phyloP scores from a whole-genome alignment of 2,329 filamentous ascomycete species.

The Neopestalotiopsis clavispora region DNA sequence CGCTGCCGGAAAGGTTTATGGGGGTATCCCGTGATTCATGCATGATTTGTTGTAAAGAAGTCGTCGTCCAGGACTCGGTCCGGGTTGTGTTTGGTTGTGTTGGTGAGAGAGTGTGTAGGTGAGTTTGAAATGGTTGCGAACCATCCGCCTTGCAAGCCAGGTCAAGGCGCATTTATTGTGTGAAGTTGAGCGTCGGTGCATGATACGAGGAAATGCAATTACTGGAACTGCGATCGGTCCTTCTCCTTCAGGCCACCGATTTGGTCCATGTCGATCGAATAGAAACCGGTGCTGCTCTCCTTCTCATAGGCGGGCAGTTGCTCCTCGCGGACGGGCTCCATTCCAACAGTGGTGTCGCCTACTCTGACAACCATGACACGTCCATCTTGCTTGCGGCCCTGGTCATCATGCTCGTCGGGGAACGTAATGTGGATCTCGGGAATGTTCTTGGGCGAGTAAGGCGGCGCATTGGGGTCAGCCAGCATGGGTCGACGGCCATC shows the following conservation, averaged over 20 bases:
- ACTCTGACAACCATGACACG: conserved; percentile 91
- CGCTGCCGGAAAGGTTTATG: conserved; percentile 16
- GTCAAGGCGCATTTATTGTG: not conserved
- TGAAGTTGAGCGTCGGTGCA: not conserved
- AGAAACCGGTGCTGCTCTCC: conserved; percentile 78
- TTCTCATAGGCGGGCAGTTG: conserved; percentile 88
- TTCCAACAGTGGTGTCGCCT: conserved; percentile 83
- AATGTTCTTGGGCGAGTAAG: conserved; percentile 79
- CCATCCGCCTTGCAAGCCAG: not conserved
- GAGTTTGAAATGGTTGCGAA: not conserved
- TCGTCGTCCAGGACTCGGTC: conserved; percentile 18
- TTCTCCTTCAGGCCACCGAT: conserved; percentile 97
- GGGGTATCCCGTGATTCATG: conserved; percentile 23
- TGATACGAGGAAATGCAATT: not conserved
- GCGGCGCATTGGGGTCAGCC: conserved; percentile 74
- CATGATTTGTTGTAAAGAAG: conserved; percentile 16
- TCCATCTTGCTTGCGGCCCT: conserved; percentile 80
- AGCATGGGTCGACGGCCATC: conserved; percentile 72
- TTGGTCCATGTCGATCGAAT: conserved; percentile 91
- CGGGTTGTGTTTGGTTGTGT: conserved; percentile 3
- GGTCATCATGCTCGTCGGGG: conserved; percentile 89
- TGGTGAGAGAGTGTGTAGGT: not conserved
- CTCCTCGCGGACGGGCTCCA: conserved; percentile 84
- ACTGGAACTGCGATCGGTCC: conserved; percentile 46
- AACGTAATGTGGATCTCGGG: conserved; percentile 99